A percentile compares a stretch with the other conserved stretches of the same genome.
Conservation (phyloP, 768 basidiomycete species). For the Thelephora ganbajun region DNA sequence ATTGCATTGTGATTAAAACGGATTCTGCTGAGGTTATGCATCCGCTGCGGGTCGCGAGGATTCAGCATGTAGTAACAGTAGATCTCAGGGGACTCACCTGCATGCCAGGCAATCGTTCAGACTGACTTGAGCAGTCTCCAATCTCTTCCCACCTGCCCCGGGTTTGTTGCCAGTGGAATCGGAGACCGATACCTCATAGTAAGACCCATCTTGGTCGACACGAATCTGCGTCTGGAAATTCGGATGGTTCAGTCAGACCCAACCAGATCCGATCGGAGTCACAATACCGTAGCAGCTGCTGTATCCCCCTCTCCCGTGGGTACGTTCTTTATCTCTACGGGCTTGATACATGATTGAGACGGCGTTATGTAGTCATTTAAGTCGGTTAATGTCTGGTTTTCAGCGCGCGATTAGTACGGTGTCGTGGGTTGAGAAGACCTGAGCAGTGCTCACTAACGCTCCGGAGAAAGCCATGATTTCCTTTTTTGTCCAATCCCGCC, state of each 20-base stretch:
- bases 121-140: conserved; percentile 90
- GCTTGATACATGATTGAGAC: conserved; percentile 94
- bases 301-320: conserved; percentile 25
- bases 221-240: conserved; percentile 72
- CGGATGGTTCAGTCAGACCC: conserved; percentile 9
- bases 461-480: conserved; percentile 72
- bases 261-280: conserved; percentile 6
- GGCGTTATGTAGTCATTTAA: conserved; percentile 96
- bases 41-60: conserved; percentile 37
- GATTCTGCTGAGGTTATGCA: conserved; percentile 99
- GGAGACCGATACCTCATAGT: conserved; percentile 61
- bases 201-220: conserved; percentile 72
- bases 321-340: conserved; percentile 47
- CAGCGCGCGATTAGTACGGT: neutral
- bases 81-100: conserved; percentile 43
- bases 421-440: neutral
- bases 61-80: neutral
- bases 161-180: conserved; percentile 12
- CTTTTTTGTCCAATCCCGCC: neutral
- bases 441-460: conserved; percentile 44
- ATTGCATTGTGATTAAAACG: conserved; percentile 90
- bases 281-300: conserved; percentile 27
- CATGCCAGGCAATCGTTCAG: conserved; percentile 97
- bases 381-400: conserved; percentile 71
- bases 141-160: conserved; percentile 31